Base-by-base conservation (phyloP, 2,329 filamentous ascomycete genomes). In the Verruconis gallopava region DNA sequence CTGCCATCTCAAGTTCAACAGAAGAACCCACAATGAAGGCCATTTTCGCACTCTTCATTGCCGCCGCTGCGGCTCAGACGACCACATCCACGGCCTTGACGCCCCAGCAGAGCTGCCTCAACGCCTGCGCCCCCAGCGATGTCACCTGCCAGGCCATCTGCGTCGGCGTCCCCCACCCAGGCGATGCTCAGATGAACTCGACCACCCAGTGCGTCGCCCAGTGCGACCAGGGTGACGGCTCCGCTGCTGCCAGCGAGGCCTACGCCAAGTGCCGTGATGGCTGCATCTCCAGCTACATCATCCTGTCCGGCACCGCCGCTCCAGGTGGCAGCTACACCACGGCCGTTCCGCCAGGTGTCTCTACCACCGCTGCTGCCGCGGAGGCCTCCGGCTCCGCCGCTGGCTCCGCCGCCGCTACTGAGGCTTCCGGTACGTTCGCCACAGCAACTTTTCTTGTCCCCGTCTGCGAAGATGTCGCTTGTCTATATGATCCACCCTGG, bases 161-260 rank as follows among this genome's bases (percentile, higher is more conserved):
- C 58, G 59, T 67, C 49, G 59, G 65, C 28, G 64, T 67, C 30
- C 70, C 71, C 21, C 71, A 66, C 54, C 71, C 71, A 47, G 66
- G 65, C 53, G 59, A 63, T n/a, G 52, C 53, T 37, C 62, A 69
- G 55, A 67, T 61, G 50, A 64, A 69, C 50, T 60, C 64, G 44
- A 73, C 69, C 53, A 71, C 61, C 52, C 55, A 62, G 38, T 75
- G 71, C 50, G 69, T 68, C 37, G 61, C 61, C 36, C 59, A 64
- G 41, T 75, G 71, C 54, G 64, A 67, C 44, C 68, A 73, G 60
- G 71, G 71, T 42, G 61, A 63, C 47, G 69, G 70, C 35, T 60
- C 64, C 21, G 53, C 62, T 3, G 55, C 53, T 11, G 68, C 65
- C 45, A 67, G 64, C 22, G 48, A 64, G 40, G 56, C 56, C 45